Percentiles rank a stretch among this genome's conserved stretches.
These are phyloP conservation scores for Monosporascus sp. DNA, from an alignment of 2,329 filamentous ascomycete genomes.

Conservation along the genomic window DNA sequence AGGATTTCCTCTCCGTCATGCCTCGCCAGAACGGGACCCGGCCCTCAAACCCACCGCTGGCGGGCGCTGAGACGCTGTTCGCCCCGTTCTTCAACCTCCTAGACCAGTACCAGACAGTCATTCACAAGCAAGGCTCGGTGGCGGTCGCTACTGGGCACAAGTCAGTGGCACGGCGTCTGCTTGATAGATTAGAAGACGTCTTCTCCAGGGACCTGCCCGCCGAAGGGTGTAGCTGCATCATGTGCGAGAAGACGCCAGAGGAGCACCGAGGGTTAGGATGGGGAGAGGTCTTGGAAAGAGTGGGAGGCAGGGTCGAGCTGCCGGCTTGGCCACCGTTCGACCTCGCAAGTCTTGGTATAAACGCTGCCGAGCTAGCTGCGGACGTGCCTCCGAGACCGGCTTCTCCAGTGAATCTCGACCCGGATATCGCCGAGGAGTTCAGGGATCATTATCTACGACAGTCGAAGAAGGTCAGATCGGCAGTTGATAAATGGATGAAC, in stretches of 20 bases:
- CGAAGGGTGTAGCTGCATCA: conserved; percentile 78
- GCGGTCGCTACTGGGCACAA: conserved; percentile 94
- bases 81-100: conserved; percentile 76
- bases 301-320: conserved; percentile 81
- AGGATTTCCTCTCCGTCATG: conserved; percentile 63
- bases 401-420: conserved; percentile 72
- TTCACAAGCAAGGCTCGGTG: conserved; percentile 79
- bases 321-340: conserved; percentile 87
- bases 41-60: conserved; percentile 58
- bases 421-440: conserved; percentile 91
- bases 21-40: conserved; percentile 52
- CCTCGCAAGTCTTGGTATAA: conserved; percentile 56
- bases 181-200: conserved; percentile 88
- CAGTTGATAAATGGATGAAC: conserved; percentile 85
- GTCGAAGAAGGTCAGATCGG: conserved; percentile 85
- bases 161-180: conserved; percentile 82
- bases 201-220: conserved; percentile 88
- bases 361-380: conserved; percentile 59
- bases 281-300: conserved; percentile 92
- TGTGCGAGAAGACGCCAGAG: conserved; percentile 63
- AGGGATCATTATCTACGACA: conserved; percentile 88
- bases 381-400: conserved; percentile 51
- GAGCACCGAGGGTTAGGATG: conserved; percentile 75
- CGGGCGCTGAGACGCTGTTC: conserved; percentile 70
- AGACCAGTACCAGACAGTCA: conserved; percentile 78